phyloP scores from a whole-genome alignment of 805 yeast species.

The Pichia nanzhaoensis region DNA sequence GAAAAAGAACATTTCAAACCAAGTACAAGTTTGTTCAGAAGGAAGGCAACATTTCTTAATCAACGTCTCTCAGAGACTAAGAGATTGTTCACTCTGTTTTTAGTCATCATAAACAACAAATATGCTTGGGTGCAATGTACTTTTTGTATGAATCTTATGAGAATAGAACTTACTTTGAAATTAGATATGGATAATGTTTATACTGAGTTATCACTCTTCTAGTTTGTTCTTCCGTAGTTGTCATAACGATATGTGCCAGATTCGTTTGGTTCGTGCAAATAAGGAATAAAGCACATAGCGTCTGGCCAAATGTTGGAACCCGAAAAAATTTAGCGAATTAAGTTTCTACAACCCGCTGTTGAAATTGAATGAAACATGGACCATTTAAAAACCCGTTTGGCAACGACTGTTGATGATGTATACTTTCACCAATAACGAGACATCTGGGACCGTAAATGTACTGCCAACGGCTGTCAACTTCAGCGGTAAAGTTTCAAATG shows the following conservation, averaged over 20 bases:
- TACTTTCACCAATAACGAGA: no score
- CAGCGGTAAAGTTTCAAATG: conserved; percentile 6
- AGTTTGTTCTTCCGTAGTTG: conserved; percentile 6
- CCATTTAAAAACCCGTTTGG: no score
- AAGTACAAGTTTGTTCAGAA: background rate
- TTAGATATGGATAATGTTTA: conserved; percentile 36
- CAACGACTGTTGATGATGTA: no score
- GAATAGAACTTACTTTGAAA: conserved; percentile 31
- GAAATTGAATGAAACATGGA: no score
- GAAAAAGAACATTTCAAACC: background rate
- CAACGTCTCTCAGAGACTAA: conserved; percentile 7
- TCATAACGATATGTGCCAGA: background rate
- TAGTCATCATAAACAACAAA: conserved; percentile 12
- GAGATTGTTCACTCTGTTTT: conserved; percentile 18
- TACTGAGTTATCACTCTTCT: conserved; percentile 14
- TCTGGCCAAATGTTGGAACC: no score
- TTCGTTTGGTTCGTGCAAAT: no score
- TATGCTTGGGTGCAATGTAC: background rate
- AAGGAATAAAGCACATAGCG: no score
- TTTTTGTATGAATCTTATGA: no score
- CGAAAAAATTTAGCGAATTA: no score
- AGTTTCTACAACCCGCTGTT: no score
- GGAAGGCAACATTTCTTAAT: conserved; percentile 10
- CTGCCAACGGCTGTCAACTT: conserved; percentile 4
- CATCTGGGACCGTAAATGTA: background rate